Evolutionary conservation across 352 stramenopile species (phyloP).

Genomic region (Globisporangium sylvaticum): DNA sequence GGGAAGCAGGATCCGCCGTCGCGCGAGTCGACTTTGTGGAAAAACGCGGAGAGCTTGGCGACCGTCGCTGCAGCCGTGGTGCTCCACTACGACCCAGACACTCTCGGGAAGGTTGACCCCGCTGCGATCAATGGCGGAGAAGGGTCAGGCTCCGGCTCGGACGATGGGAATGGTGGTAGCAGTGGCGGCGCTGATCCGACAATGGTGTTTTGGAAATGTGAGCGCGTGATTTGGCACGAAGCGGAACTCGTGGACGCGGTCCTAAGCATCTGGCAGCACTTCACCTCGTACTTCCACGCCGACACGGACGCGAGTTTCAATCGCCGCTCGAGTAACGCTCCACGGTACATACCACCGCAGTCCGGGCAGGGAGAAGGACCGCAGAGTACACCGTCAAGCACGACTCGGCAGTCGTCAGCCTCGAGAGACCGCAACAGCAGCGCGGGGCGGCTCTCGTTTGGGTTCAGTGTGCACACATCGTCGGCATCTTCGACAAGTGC

Average conservation of each 20-base stretch:
- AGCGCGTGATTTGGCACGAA: constrained; percentile 71
- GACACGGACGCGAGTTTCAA: constrained; percentile 77
- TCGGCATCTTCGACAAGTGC: constrained; percentile 15
- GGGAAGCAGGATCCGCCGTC: constrained; percentile 59
- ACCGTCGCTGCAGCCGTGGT: constrained; percentile 71
- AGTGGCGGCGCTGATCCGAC: constrained; percentile 10
- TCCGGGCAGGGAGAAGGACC: constrained; percentile 25
- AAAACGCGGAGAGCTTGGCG: constrained; percentile 74
- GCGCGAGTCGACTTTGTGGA: constrained; percentile 71
- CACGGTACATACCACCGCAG: constrained; percentile 17
- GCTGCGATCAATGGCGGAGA: constrained; percentile 16
- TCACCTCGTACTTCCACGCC: constrained; percentile 65
- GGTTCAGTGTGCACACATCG: constrained; percentile 43
- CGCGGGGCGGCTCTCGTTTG: constrained; percentile 19
- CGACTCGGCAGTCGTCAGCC: constrained; percentile 13
- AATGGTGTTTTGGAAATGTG: constrained; percentile 75
- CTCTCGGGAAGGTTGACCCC: constrained; percentile 52
- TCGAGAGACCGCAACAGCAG: constrained; percentile 16
- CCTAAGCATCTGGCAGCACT: constrained; percentile 77
- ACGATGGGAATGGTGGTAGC: not conserved
- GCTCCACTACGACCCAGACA: constrained; percentile 80
- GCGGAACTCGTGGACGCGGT: constrained; percentile 73
- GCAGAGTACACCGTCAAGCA: constrained; percentile 41
- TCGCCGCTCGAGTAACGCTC: constrained; percentile 47
- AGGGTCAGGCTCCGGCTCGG: constrained; percentile 5